These are phyloP conservation scores for Aspergillus eucalypticola DNA, from an alignment of 2,329 filamentous ascomycete genomes.

Conservation along the genomic window DNA sequence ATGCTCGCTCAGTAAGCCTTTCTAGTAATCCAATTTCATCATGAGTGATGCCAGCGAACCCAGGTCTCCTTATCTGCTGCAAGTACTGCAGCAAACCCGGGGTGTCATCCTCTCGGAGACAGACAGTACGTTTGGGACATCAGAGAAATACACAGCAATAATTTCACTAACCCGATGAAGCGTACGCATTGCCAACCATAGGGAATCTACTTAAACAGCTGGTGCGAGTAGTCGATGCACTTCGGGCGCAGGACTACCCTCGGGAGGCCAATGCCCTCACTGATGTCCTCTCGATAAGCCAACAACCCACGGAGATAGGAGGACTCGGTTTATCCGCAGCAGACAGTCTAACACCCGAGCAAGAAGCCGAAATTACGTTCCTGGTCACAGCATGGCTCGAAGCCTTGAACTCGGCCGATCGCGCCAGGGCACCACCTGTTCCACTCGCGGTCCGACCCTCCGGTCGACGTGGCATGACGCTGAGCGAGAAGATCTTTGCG, in stretches of 20 bases:
- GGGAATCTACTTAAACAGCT: background rate
- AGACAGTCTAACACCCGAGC: background rate
- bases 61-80: background rate
- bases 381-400: conserved; percentile 31
- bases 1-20: background rate
- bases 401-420: conserved; percentile 30
- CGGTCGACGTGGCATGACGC: conserved; percentile 38
- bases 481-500: conserved; percentile 35
- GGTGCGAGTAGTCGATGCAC: background rate
- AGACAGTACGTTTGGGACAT: background rate
- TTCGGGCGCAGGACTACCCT: background rate
- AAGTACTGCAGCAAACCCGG: background rate
- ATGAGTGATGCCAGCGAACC: background rate
- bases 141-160: background rate
- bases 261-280: conserved; percentile 16
- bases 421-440: conserved; percentile 7
- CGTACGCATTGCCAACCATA: background rate
- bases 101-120: background rate
- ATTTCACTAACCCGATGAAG: background rate
- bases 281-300: conserved; percentile 24
- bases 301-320: conserved; percentile 20
- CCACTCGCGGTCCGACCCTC: conserved; percentile 16
- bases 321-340: conserved; percentile 15
- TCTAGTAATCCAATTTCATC: background rate
- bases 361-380: conserved; percentile 27